These are phyloP conservation scores for Mycena belliarum DNA, from an alignment of 768 basidiomycete genomes.

Conservation along the genomic window DNA sequence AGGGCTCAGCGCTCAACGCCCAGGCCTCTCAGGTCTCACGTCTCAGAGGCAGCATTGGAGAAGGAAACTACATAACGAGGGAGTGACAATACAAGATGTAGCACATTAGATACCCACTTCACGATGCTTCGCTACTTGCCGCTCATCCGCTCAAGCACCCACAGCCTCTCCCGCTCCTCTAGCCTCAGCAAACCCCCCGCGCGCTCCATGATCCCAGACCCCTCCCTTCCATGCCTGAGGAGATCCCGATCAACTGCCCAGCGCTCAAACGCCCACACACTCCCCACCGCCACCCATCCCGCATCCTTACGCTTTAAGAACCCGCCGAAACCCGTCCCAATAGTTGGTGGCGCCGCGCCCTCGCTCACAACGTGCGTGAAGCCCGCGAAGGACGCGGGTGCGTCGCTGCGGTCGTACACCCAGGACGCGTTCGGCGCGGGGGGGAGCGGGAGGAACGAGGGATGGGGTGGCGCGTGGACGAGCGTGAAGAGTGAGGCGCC, in stretches of 20 bases:
- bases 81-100: too few species aligned
- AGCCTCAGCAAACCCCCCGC: conserved; percentile 34
- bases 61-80: too few species aligned
- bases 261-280: conserved; percentile 46
- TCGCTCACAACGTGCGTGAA: conserved; percentile 71
- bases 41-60: too few species aligned
- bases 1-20: too few species aligned
- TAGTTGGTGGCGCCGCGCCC: conserved; percentile 21
- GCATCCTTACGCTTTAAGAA: conserved; percentile 21
- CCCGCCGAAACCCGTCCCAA: conserved; percentile 14
- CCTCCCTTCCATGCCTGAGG: conserved; percentile 18
- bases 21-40: too few species aligned
- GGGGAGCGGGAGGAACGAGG: conserved; percentile 24
- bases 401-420: conserved; percentile 88
- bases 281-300: conserved; percentile 46
- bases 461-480: conserved; percentile 58
- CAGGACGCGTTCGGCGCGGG: conserved; percentile 38
- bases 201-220: conserved; percentile 25
- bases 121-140: too few species aligned
- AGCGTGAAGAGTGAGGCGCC: conserved; percentile 90
- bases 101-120: too few species aligned
- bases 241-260: conserved; percentile 30
- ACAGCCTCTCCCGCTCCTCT: conserved; percentile 42
- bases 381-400: conserved; percentile 31
- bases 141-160: conserved; percentile 49